phyloP scores from a whole-genome alignment of 768 basidiomycete species.

The Trichaptum fuscoviolaceum region DNA sequence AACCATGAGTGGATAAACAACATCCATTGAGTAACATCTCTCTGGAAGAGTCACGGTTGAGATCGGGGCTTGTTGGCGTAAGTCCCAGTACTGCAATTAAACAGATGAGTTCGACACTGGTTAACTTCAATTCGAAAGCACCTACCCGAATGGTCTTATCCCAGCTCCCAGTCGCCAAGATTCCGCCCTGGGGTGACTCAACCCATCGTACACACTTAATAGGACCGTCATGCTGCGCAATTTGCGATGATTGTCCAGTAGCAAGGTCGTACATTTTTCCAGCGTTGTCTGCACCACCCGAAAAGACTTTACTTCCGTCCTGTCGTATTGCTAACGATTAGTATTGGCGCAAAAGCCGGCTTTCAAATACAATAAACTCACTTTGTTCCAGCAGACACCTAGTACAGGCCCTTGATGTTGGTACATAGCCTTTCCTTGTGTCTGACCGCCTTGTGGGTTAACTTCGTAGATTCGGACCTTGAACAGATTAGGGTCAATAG shows the following conservation, averaged over 20 bases:
- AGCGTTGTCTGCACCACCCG: constrained; percentile 92
- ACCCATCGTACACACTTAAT: constrained; percentile 81
- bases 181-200: constrained; percentile 66
- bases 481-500: not conserved
- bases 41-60: constrained; percentile 82
- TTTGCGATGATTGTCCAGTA: constrained; percentile 75
- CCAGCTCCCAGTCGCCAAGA: constrained; percentile 94
- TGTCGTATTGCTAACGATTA: constrained; percentile 24
- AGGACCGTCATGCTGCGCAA: constrained; percentile 88
- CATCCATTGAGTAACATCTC: constrained; percentile 84
- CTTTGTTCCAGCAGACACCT: constrained; percentile 88
- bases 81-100: constrained; percentile 79
- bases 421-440: constrained; percentile 88
- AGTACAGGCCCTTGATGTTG: constrained; percentile 87
- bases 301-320: constrained; percentile 89
- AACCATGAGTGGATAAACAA: constrained; percentile 78
- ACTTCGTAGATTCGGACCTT: constrained; percentile 94
- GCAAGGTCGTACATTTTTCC: constrained; percentile 89
- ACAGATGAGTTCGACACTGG: not conserved
- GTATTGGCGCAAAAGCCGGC: not conserved
- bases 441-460: constrained; percentile 63
- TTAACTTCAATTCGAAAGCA: constrained; percentile 11
- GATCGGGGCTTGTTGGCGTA: constrained; percentile 69
- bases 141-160: constrained; percentile 92
- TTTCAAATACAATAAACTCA: constrained; percentile 26